Percentiles rank a stretch among this genome's conserved stretches.
Conservation (phyloP, 164 flowering plant genomes). For the Dillenia turbinata region DNA sequence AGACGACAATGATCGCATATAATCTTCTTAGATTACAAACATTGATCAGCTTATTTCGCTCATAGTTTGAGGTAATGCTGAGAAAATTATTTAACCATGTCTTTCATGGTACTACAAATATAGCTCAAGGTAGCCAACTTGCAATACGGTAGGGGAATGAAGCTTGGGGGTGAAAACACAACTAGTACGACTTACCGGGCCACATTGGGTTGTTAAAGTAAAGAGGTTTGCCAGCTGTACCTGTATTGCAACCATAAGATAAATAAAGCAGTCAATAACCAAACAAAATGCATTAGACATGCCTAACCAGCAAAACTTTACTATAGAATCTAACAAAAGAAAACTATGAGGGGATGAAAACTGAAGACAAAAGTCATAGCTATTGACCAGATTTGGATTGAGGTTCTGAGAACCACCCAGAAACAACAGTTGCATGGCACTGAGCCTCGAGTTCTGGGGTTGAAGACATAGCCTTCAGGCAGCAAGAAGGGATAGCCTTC, state of each 20-base stretch:
- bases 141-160: too few relatives aligned
- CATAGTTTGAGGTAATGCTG: too few relatives aligned
- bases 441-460: constrained; percentile 64
- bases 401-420: constrained; percentile 95
- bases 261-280: not conserved
- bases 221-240: constrained; percentile 24
- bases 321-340: not conserved
- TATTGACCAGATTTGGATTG: constrained; percentile 45
- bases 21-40: too few relatives aligned
- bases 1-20: too few relatives aligned
- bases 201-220: constrained; percentile 98
- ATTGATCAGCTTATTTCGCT: too few relatives aligned
- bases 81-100: too few relatives aligned
- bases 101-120: too few relatives aligned
- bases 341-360: not conserved
- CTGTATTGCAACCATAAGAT: constrained; percentile 22
- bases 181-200: constrained; percentile 59
- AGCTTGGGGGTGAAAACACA: too few relatives aligned
- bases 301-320: not conserved
- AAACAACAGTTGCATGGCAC: constrained; percentile 89
- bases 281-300: too few relatives aligned
- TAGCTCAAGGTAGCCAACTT: too few relatives aligned
- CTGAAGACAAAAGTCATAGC: constrained; percentile 7
- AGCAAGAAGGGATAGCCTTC: constrained; percentile 68
- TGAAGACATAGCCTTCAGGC: constrained; percentile 78